Conservation (phyloP, 208 protist genomes). For the Histomonas meleagridis region DNA sequence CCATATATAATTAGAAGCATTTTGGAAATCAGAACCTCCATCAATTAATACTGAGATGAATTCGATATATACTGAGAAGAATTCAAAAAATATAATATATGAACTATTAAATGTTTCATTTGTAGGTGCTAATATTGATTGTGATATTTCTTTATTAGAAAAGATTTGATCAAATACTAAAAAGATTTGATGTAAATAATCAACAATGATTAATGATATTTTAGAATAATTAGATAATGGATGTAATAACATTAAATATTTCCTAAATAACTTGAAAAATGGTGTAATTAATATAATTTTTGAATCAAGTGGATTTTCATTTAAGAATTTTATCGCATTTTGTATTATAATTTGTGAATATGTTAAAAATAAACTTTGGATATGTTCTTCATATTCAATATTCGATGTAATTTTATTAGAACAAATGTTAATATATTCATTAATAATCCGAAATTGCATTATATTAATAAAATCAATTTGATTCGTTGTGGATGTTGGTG, state of each 20-base stretch:
- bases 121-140: neutral
- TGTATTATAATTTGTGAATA: neutral
- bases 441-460: neutral
- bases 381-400: neutral
- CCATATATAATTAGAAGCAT: neutral
- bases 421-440: neutral
- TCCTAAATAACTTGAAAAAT: conserved; percentile 15
- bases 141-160: neutral
- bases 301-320: neutral
- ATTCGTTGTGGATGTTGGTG: neutral
- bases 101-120: neutral
- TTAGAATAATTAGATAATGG: neutral
- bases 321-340: neutral
- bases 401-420: too few relatives aligned
- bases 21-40: neutral
- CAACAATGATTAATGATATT: neutral
- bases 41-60: neutral
- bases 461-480: neutral
- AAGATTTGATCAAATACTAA: neutral
- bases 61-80: neutral
- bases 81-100: neutral
- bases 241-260: conserved; percentile 7
- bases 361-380: neutral
- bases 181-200: neutral
- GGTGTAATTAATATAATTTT: neutral